These are phyloP conservation scores for Maudiozyma bulderi DNA, from an alignment of 805 yeast genomes.

Conservation along the genomic window DNA sequence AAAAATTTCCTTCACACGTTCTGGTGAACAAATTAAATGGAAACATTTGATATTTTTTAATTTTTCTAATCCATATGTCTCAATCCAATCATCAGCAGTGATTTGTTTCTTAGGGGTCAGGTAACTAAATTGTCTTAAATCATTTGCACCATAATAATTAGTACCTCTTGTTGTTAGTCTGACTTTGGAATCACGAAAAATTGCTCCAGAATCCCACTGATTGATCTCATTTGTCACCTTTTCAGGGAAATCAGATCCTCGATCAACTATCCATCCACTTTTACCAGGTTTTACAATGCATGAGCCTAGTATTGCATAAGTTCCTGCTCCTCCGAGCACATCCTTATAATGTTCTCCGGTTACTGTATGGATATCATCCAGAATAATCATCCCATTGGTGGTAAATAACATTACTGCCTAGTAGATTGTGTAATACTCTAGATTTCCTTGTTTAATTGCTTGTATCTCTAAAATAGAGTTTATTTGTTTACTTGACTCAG, in stretches of 20 bases:
- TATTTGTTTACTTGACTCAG: too few species aligned
- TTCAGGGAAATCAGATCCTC: slow-evolving; percentile 68
- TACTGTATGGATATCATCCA: slow-evolving; percentile 63
- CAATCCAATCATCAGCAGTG: slow-evolving; percentile 39
- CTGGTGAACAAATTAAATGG: slow-evolving; percentile 71
- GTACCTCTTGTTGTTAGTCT: slow-evolving; percentile 75
- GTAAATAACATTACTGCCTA: slow-evolving; percentile 31
- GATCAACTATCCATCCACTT: slow-evolving; percentile 65
- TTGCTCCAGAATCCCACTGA: slow-evolving; percentile 53
- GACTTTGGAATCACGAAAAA: slow-evolving; percentile 40
- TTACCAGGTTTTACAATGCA: slow-evolving; percentile 38
- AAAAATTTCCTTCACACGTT: slow-evolving; percentile 44
- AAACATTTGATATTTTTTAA: slow-evolving; percentile 34
- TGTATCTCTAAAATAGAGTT: too few species aligned
- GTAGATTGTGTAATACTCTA: not conserved
- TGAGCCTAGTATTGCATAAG: slow-evolving; percentile 70
- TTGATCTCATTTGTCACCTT: slow-evolving; percentile 36
- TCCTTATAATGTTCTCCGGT: slow-evolving; percentile 32
- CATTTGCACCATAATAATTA: slow-evolving; percentile 60
- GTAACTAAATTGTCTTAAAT: slow-evolving; percentile 53
- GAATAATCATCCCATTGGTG: slow-evolving; percentile 80
- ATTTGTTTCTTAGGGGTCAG: slow-evolving; percentile 54
- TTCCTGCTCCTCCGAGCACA: slow-evolving; percentile 86
- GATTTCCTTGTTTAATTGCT: not conserved
- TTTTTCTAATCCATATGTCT: slow-evolving; percentile 24